Conservation (phyloP, 1,139 yeast species). For the Torulaspora globosa region DNA sequence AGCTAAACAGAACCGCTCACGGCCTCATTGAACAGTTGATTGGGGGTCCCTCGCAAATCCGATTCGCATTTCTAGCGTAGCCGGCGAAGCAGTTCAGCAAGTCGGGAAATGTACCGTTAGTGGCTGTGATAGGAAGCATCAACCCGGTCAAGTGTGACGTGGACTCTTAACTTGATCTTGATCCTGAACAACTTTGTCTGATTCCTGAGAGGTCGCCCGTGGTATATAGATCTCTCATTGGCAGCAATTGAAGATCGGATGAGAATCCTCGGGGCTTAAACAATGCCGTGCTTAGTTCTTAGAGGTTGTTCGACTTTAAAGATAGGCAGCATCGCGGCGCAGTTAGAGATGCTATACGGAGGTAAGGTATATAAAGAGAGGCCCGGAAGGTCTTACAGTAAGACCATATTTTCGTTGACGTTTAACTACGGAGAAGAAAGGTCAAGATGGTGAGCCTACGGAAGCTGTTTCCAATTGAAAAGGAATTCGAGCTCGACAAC, state of each 20-base stretch:
- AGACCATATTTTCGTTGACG: neutral
- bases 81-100: too few species aligned
- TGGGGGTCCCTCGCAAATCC: neutral
- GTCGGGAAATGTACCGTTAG: neutral
- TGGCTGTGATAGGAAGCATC: neutral
- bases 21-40: neutral
- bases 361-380: neutral
- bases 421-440: neutral
- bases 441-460: slow-evolving; percentile 3
- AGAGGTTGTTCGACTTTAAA: neutral
- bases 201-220: neutral
- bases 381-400: neutral
- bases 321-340: neutral
- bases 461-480: slow-evolving; percentile 1
- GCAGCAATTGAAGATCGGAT: neutral
- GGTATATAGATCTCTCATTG: neutral
- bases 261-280: neutral
- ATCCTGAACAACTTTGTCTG: too few species aligned
- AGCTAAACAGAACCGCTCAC: too few species aligned
- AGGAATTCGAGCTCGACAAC: neutral
- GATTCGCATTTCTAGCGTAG: neutral
- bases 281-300: neutral
- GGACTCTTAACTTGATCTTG: too few species aligned
- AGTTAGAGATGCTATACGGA: neutral
- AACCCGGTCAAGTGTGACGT: too few species aligned